phyloP scores from a whole-genome alignment of 768 basidiomycete species.

The Pholiota conissans region DNA sequence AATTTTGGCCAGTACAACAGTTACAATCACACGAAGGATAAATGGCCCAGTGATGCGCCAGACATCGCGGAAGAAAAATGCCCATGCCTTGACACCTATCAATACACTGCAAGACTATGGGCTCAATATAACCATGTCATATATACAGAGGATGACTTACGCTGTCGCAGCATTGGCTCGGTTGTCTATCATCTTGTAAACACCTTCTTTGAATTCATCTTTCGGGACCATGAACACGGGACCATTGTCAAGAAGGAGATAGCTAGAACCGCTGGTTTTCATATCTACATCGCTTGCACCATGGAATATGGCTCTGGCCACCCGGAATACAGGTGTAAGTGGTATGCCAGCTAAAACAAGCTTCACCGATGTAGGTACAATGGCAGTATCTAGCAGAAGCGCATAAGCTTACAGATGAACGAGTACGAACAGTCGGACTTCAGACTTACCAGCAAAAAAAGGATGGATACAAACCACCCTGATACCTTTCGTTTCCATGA shows the following conservation, averaged over 20 bases:
- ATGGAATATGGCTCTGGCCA: slow-evolving; percentile 53
- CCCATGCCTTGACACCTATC: slow-evolving; percentile 27
- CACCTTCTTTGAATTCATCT: slow-evolving; percentile 48
- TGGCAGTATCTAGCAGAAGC: slow-evolving; percentile 41
- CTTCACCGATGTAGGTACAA: slow-evolving; percentile 39
- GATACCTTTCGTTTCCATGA: slow-evolving; percentile 35
- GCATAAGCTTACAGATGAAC: too few relatives aligned
- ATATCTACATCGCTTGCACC: slow-evolving; percentile 47
- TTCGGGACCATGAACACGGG: slow-evolving; percentile 46
- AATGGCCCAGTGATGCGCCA: slow-evolving; percentile 29
- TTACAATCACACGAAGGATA: slow-evolving; percentile 20
- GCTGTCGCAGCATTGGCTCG: slow-evolving; percentile 33
- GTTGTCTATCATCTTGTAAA: slow-evolving; percentile 53
- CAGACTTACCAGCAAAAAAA: slow-evolving; percentile 47
- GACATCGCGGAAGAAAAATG: slow-evolving; percentile 26
- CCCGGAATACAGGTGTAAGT: slow-evolving; percentile 42
- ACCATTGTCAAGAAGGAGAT: slow-evolving; percentile 50
- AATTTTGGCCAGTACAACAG: slow-evolving; percentile 23
- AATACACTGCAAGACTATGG: slow-evolving; percentile 17
- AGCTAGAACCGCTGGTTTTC: slow-evolving; percentile 45
- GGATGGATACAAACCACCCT: slow-evolving; percentile 50
- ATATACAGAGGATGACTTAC: slow-evolving; percentile 20
- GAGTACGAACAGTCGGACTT: background rate
- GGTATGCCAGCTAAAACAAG: slow-evolving; percentile 51
- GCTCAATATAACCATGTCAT: background rate